A percentile compares a stretch with the other conserved stretches of the same genome.
Evolutionary conservation across 2,329 filamentous ascomycete genomes (phyloP).

Genomic region (Torrubiellomyces zombiae): DNA sequence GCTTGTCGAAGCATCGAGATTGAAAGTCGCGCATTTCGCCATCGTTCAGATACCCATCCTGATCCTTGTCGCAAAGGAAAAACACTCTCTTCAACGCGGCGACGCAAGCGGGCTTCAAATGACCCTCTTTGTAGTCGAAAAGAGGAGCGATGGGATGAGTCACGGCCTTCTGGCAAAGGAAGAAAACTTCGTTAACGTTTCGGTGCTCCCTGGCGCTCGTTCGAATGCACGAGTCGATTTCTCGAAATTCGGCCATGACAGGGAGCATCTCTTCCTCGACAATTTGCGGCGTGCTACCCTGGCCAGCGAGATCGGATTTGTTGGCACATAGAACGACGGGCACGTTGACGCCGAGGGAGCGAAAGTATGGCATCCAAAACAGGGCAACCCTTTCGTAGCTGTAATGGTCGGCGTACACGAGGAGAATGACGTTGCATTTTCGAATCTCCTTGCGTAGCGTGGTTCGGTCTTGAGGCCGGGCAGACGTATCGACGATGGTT

Average conservation of each 20-base stretch:
- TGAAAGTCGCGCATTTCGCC: constrained; percentile 86
- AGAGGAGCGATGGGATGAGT: constrained; percentile 92
- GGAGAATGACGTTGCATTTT: constrained; percentile 89
- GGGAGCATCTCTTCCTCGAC: constrained; percentile 96
- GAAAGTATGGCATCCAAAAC: constrained; percentile 98
- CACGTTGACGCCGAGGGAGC: constrained; percentile 94
- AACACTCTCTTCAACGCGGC: constrained; percentile 81
- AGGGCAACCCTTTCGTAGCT: constrained; percentile 94
- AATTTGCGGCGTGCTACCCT: constrained; percentile 64
- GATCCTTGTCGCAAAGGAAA: constrained; percentile 90
- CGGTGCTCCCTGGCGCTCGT: constrained; percentile 82
- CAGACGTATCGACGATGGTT: constrained; percentile 93
- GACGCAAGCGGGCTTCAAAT: constrained; percentile 75
- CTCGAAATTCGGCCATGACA: constrained; percentile 96
- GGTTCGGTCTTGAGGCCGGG: constrained; percentile 80
- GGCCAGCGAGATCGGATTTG: constrained; percentile 75
- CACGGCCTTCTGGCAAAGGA: constrained; percentile 94
- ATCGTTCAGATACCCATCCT: constrained; percentile 83
- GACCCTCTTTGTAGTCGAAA: constrained; percentile 86
- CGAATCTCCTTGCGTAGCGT: constrained; percentile 86
- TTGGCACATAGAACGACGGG: constrained; percentile 94
- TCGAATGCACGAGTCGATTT: constrained; percentile 94
- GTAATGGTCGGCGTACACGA: constrained; percentile 97
- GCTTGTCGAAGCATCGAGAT: constrained; percentile 78
- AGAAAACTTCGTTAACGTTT: constrained; percentile 94